Evolutionary conservation across 2,329 filamentous ascomycete species (phyloP).

Genomic region (Zalaria sp.): DNA sequence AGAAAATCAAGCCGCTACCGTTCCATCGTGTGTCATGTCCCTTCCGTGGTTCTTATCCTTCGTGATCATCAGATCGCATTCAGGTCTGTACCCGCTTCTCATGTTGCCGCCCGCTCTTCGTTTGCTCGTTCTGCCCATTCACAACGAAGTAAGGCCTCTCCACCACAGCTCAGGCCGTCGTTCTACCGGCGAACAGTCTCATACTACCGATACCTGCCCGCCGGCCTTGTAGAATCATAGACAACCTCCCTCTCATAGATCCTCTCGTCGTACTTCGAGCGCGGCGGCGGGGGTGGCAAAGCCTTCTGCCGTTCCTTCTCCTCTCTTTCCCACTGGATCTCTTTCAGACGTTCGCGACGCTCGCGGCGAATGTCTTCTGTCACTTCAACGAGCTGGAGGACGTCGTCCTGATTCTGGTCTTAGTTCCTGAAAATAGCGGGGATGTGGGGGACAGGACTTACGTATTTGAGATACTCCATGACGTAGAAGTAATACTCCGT

Average conservation of each 20-base stretch:
- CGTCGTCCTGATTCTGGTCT: conserved; percentile 55
- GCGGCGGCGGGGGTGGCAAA: conserved; percentile 24
- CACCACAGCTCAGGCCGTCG: no score
- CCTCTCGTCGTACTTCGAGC: conserved; percentile 44
- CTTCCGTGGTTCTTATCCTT: no score
- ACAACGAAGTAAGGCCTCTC: no score
- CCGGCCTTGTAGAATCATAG: conserved; percentile 33
- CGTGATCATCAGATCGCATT: no score
- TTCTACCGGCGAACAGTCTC: no score
- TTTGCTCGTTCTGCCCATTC: no score
- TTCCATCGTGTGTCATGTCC: no score
- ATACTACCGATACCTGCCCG: conserved; percentile 3
- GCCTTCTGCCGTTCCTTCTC: conserved; percentile 29
- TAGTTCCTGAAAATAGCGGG: conserved; percentile 3
- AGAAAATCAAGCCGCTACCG: no score
- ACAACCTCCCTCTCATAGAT: conserved; percentile 55
- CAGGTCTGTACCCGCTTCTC: no score
- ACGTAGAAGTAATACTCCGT: conserved; percentile 83
- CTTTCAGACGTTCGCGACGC: conserved; percentile 42
- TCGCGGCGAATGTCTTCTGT: conserved; percentile 68
- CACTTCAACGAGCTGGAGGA: conserved; percentile 67
- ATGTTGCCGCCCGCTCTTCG: no score
- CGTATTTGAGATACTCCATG: conserved; percentile 77
- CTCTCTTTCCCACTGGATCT: conserved; percentile 48
- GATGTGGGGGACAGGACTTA: conserved; percentile 37